phyloP scores from a whole-genome alignment of 2,329 filamentous ascomycete species.

The Fusarium sp. region DNA sequence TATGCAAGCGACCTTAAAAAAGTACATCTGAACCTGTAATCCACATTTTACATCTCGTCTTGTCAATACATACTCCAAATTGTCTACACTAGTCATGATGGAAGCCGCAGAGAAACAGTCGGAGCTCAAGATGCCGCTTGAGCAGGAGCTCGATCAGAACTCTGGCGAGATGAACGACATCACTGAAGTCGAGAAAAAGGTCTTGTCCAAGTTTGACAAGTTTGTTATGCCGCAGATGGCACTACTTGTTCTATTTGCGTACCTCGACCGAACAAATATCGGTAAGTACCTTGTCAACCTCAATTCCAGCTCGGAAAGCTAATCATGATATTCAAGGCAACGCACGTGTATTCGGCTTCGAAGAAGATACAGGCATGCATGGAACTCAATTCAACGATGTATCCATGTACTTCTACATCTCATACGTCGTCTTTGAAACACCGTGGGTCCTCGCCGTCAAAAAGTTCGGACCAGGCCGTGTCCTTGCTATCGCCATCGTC shows the following conservation, averaged over 20 bases:
- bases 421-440: constrained; percentile 47
- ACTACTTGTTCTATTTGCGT: constrained; percentile 38
- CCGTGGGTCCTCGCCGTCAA: constrained; percentile 46
- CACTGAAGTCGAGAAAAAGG: not conserved
- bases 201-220: constrained; percentile 42
- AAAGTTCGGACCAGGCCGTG: constrained; percentile 38
- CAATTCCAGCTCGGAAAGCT: not conserved
- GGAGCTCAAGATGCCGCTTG: not conserved
- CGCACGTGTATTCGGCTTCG: constrained; percentile 47
- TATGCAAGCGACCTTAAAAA: not conserved
- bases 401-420: constrained; percentile 44
- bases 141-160: not conserved
- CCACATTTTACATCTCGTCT: not conserved
- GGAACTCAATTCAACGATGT: constrained; percentile 46
- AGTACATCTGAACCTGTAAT: not conserved
- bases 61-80: not conserved
- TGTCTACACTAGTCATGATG: not conserved
- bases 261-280: constrained; percentile 43
- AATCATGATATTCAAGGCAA: constrained; percentile 39
- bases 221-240: constrained; percentile 43
- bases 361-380: constrained; percentile 43
- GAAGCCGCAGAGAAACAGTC: not conserved
- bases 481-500: constrained; percentile 45
- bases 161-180: not conserved
- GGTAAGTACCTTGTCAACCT: not conserved